These are phyloP conservation scores for Protomyces inouyei DNA, from an alignment of 1,139 yeast genomes.

Conservation along the genomic window DNA sequence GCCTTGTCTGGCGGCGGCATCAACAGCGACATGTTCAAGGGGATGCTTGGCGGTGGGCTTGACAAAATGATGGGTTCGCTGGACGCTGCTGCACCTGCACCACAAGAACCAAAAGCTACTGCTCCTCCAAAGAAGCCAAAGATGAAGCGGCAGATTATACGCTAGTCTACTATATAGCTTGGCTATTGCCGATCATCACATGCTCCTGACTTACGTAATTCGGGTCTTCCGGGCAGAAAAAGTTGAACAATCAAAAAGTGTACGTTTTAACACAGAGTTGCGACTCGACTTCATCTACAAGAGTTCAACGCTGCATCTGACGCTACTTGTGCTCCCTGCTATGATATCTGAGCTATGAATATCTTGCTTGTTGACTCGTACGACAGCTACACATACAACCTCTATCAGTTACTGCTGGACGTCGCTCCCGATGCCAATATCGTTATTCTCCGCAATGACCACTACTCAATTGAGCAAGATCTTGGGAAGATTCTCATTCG, in stretches of 20 bases:
- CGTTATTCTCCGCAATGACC: slow-evolving; percentile 69
- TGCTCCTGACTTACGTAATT: background rate
- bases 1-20: slow-evolving; percentile 74
- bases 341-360: background rate
- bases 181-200: background rate
- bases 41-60: slow-evolving; percentile 10
- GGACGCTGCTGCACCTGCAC: slow-evolving; percentile 35
- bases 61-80: slow-evolving; percentile 28
- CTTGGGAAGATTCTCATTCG: slow-evolving; percentile 42
- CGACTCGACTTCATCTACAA: no score
- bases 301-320: no score
- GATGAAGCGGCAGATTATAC: slow-evolving; percentile 21
- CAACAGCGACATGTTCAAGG: slow-evolving; percentile 34
- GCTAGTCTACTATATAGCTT: background rate
- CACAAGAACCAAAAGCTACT: slow-evolving; percentile 46
- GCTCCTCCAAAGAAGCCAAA: slow-evolving; percentile 24
- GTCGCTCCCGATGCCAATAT: slow-evolving; percentile 50
- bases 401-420: slow-evolving; percentile 57
- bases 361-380: slow-evolving; percentile 77
- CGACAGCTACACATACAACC: slow-evolving; percentile 87
- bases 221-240: background rate
- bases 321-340: no score
- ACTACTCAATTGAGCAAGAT: slow-evolving; percentile 45
- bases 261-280: no score
- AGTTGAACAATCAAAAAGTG: background rate